Conservation (phyloP, 2,329 filamentous ascomycete species). For the Aureobasidium sp. region DNA sequence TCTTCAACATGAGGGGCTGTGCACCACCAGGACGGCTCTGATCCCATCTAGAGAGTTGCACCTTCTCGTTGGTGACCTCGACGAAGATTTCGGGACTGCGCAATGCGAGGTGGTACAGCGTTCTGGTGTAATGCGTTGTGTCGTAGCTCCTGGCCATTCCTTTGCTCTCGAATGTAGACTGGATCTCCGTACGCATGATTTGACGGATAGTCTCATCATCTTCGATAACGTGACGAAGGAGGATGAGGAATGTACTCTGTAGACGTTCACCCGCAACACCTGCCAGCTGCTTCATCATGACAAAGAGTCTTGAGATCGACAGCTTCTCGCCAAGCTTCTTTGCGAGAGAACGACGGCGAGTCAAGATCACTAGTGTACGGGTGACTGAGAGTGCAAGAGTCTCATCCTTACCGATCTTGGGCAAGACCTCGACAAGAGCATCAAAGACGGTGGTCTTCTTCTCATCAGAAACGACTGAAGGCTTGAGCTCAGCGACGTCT, state of each 20-base stretch:
- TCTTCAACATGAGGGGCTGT: conserved; percentile 46
- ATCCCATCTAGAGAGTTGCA: conserved; percentile 62
- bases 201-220: conserved; percentile 86
- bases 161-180: conserved; percentile 56
- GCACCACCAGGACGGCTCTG: conserved; percentile 37
- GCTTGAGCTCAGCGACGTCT: conserved; percentile 50
- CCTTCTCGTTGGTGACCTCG: conserved; percentile 73
- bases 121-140: conserved; percentile 62
- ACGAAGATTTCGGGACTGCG: conserved; percentile 80
- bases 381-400: conserved; percentile 73
- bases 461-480: conserved; percentile 53
- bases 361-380: conserved; percentile 79
- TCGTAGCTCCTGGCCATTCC: conserved; percentile 49
- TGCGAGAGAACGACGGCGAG: conserved; percentile 67
- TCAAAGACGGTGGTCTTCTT: conserved; percentile 65
- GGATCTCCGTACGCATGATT: conserved; percentile 85
- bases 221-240: conserved; percentile 86
- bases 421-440: conserved; percentile 72
- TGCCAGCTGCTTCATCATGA: conserved; percentile 90
- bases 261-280: conserved; percentile 69
- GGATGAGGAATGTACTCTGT: conserved; percentile 67
- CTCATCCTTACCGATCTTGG: conserved; percentile 79
- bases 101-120: conserved; percentile 69
- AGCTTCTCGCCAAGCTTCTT: conserved; percentile 73
- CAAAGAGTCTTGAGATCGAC: conserved; percentile 80